Evolutionary conservation across 148 eudicot genomes (phyloP).

Genomic region (Dianthus caryophyllus): DNA sequence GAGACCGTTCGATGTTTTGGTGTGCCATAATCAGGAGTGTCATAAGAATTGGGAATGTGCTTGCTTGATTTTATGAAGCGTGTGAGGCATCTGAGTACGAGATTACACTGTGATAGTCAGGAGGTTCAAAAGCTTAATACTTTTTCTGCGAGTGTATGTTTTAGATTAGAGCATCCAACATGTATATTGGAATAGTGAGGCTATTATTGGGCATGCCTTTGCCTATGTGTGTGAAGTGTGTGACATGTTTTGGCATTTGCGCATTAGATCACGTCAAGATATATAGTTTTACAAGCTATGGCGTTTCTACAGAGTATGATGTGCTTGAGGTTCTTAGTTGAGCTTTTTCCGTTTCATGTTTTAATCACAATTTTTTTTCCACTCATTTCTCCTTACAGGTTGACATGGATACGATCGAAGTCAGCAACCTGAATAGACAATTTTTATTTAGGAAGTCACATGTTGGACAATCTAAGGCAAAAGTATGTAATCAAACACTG

Average conservation of each 20-base stretch:
- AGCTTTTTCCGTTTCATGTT: too few species aligned
- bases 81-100: too few species aligned
- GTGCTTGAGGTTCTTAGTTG: background rate
- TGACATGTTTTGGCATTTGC: too few species aligned
- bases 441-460: conserved; percentile 84
- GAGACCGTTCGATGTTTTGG: background rate
- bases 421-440: conserved; percentile 92
- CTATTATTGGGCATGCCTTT: too few species aligned
- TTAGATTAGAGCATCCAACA: too few species aligned
- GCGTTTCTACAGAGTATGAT: background rate
- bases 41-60: background rate
- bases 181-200: too few species aligned
- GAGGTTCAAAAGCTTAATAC: background rate
- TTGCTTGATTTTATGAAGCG: too few species aligned
- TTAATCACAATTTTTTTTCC: background rate
- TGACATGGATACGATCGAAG: conserved; percentile 98
- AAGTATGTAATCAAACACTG: conserved; percentile 47
- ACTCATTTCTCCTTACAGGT: conserved; percentile 45
- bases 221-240: too few species aligned
- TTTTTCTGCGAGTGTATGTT: background rate
- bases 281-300: too few species aligned
- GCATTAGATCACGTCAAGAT: too few species aligned
- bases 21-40: background rate
- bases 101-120: too few species aligned
- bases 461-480: conserved; percentile 96